Evolutionary conservation across 192 early-diverging fungal genomes (phyloP), one percentile per base, ranked within the genome.

Genomic region (Chytriomyces sp.): DNA sequence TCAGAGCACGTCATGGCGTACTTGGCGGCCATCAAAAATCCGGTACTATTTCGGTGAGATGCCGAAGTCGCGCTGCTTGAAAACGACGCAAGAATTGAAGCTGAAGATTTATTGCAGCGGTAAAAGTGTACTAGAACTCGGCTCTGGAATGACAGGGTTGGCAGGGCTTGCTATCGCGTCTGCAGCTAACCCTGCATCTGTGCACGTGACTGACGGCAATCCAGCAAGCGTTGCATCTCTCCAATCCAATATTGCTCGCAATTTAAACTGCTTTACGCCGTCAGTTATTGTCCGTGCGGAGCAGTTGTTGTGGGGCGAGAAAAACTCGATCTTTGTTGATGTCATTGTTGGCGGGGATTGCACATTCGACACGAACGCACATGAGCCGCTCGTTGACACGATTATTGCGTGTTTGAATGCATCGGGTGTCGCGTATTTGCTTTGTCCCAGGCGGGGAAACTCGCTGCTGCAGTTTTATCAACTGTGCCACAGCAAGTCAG

Each of bases 341-440:
- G 45, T 73, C 23, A 48, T 73, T 7, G 26, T 73, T 6, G 71
- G 71, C n/a, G 71, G 45, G 7, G 71, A 73, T 46, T 73, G 71
- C 20, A 45, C 71, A 5, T 73, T 63, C n/a, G 45, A 45, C 47
- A 4, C 13, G 11, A 60, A 45, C 13, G 11, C 44, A 18, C 71
- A 73, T 73, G 35, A 6, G 16, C 59, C n/a, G 9, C 60, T 73
- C 13, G 20, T 49, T 8, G 5, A n/a, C 18, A 73, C 71, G 13
- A 10, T 73, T 18, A 26, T 16, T 7, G 28, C 26, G 13, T 9
- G 45, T 24, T 10, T 73, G 59, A 60, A 28, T 7, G 60, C 5
- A 62, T 60, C 71, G 9, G 59, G 62, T 18, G 59, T 73, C 20
- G 57, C 60, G 60, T 60, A 44, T 48, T 45, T 73, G 6, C 62